phyloP scores from a whole-genome alignment of 257 asterid genomes.

The Oldenlandia corymbosa region DNA sequence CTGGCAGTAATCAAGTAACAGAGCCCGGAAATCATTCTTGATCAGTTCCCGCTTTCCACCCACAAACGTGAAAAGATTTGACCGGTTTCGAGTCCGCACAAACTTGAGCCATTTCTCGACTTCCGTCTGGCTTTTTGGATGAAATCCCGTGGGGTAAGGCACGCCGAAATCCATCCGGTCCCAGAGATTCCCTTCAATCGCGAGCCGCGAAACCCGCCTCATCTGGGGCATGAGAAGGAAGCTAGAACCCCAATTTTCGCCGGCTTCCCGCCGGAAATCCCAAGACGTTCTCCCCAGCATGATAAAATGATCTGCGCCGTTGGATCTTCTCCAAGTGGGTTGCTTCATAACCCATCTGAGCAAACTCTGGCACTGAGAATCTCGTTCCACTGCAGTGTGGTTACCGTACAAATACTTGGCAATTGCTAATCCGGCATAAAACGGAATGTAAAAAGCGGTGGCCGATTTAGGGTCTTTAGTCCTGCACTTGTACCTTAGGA shows the following conservation, averaged over 20 bases:
- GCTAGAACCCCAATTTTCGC: slow-evolving; percentile 66
- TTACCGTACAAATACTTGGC: slow-evolving; percentile 58
- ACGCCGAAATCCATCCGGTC: slow-evolving; percentile 64
- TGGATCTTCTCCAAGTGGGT: slow-evolving; percentile 44
- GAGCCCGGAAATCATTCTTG: slow-evolving; percentile 45
- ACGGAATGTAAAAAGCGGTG: slow-evolving; percentile 75
- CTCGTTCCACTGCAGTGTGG: slow-evolving; percentile 42
- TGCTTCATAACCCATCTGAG: slow-evolving; percentile 55
- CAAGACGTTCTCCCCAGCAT: slow-evolving; percentile 69
- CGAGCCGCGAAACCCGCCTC: slow-evolving; percentile 57
- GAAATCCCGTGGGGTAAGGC: slow-evolving; percentile 89
- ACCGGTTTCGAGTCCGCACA: slow-evolving; percentile 36
- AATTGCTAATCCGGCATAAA: slow-evolving; percentile 78
- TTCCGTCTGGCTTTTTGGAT: slow-evolving; percentile 45
- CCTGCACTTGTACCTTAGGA: slow-evolving; percentile 54
- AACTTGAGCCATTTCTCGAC: slow-evolving; percentile 51
- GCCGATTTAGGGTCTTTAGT: slow-evolving; percentile 52
- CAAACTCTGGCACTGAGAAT: slow-evolving; percentile 46
- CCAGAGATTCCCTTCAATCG: slow-evolving; percentile 63
- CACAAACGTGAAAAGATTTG: slow-evolving; percentile 48
- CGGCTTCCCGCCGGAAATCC: slow-evolving; percentile 83
- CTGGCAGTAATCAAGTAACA: slow-evolving; percentile 36
- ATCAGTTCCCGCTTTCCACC: slow-evolving; percentile 45
- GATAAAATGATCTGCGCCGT: slow-evolving; percentile 78
- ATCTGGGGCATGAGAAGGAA: slow-evolving; percentile 66